Percentiles rank a stretch among this genome's conserved stretches.
These are phyloP conservation scores for Jimgerdemannia flammicorona DNA, from an alignment of 192 early-diverging fungal genomes.

Conservation along the genomic window DNA sequence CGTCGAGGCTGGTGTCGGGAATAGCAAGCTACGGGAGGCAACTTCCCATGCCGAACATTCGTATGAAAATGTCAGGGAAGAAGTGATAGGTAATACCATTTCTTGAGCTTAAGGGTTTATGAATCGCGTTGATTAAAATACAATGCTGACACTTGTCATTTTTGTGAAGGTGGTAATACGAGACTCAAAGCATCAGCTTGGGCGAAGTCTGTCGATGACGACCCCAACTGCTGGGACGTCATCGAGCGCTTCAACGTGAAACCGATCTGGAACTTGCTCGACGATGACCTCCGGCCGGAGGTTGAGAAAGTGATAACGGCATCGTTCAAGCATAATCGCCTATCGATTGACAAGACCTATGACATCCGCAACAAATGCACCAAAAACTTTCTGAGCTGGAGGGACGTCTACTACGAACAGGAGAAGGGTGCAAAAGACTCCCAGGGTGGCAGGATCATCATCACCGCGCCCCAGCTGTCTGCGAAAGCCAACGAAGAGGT, in stretches of 20 bases:
- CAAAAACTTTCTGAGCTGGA: not conserved
- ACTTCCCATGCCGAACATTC: not conserved
- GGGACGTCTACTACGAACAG: not conserved
- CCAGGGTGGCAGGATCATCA: not conserved
- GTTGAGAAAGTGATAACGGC: not conserved
- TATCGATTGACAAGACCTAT: not conserved
- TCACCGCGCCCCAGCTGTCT: not conserved
- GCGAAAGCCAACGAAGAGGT: not conserved
- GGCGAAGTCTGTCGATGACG: not conserved
- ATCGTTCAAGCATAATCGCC: not conserved
- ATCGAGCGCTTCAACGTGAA: not conserved
- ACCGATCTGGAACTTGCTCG: not conserved
- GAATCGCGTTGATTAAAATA: not conserved
- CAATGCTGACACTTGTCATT: not conserved
- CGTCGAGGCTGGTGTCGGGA: not conserved
- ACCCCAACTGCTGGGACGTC: not conserved
- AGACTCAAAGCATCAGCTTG: not conserved
- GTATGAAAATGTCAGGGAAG: not conserved
- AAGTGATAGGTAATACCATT: not conserved
- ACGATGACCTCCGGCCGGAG: not conserved
- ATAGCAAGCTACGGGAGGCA: not conserved
- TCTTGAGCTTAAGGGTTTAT: not conserved
- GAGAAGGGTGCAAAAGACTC: not conserved
- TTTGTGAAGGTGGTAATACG: not conserved
- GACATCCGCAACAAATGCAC: not conserved